phyloP scores from a whole-genome alignment of 2,329 filamentous ascomycete genomes.

The Dothidotthia symphoricarpi region DNA sequence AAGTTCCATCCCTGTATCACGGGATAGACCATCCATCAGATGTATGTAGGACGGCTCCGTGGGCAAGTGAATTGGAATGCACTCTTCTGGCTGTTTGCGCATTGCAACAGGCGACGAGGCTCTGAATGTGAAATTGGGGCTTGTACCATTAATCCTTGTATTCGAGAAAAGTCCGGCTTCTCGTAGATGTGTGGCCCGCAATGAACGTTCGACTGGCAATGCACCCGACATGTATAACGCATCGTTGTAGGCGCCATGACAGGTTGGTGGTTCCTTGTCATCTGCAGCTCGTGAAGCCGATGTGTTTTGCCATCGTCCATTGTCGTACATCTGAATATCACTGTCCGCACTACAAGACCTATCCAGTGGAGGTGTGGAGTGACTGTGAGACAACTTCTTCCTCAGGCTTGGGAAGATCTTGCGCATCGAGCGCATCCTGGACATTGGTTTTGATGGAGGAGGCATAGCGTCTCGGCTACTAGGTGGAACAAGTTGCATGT shows the following conservation, averaged over 20 bases:
- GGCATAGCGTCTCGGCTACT: conserved; percentile 41
- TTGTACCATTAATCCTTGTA: conserved; percentile 6
- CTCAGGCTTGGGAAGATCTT: conserved; percentile 24
- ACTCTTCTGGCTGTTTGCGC: not conserved
- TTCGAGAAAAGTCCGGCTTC: conserved; percentile 5
- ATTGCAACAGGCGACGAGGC: conserved; percentile 18
- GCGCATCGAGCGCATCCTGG: conserved; percentile 28
- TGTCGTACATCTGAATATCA: conserved; percentile 10
- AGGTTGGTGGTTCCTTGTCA: conserved; percentile 1
- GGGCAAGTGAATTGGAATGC: conserved; percentile 13
- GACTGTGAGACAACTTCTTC: conserved; percentile 20
- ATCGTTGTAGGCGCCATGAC: conserved; percentile 5
- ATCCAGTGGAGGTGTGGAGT: conserved; percentile 3
- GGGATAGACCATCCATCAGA: conserved; percentile 31
- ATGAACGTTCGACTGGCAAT: conserved; percentile 15
- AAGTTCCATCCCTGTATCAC: conserved; percentile 22
- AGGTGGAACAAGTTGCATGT: conserved; percentile 14
- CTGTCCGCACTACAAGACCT: not conserved
- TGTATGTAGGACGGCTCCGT: conserved; percentile 31
- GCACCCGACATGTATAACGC: conserved; percentile 27
- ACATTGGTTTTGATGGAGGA: conserved; percentile 34
- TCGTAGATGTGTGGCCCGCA: conserved; percentile 1
- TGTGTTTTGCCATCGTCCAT: conserved; percentile 9
- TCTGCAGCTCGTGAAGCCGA: not conserved
- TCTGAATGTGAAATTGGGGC: conserved; percentile 19